phyloP scores from a whole-genome alignment of 352 stramenopile species.

The Globisporangium emineosum region DNA sequence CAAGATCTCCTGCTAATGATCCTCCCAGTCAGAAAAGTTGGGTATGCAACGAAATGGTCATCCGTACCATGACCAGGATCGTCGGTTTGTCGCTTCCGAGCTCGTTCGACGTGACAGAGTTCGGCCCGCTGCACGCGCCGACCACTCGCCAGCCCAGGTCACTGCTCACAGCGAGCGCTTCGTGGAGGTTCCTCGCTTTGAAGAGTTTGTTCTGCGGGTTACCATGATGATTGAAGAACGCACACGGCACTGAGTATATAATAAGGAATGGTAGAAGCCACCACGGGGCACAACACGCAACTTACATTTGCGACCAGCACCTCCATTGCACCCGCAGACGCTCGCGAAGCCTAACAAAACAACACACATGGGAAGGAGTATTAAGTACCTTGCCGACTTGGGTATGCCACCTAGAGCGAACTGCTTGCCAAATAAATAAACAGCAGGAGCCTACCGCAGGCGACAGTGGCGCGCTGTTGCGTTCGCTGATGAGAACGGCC shows the following conservation, averaged over 20 bases:
- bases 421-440: no score
- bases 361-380: background rate
- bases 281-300: background rate
- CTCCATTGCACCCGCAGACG: conserved; percentile 71
- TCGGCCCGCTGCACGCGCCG: conserved; percentile 66
- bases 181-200: conserved; percentile 65
- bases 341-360: conserved; percentile 45
- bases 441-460: conserved; percentile 47
- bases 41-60: no score
- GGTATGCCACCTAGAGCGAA: no score
- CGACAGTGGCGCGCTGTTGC: conserved; percentile 69
- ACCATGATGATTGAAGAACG: background rate
- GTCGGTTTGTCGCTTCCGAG: conserved; percentile 47
- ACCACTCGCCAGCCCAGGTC: conserved; percentile 74
- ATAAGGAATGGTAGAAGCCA: no score
- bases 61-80: conserved; percentile 87
- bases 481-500: conserved; percentile 63
- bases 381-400: background rate
- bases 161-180: conserved; percentile 53
- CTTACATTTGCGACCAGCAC: conserved; percentile 71
- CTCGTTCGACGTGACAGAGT: conserved; percentile 62
- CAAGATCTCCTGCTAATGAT: no score
- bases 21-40: no score
- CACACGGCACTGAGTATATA: background rate
- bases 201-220: conserved; percentile 51